These are phyloP conservation scores for Cladosporium sp. DNA, from an alignment of 2,329 filamentous ascomycete species.

Conservation along the genomic window DNA sequence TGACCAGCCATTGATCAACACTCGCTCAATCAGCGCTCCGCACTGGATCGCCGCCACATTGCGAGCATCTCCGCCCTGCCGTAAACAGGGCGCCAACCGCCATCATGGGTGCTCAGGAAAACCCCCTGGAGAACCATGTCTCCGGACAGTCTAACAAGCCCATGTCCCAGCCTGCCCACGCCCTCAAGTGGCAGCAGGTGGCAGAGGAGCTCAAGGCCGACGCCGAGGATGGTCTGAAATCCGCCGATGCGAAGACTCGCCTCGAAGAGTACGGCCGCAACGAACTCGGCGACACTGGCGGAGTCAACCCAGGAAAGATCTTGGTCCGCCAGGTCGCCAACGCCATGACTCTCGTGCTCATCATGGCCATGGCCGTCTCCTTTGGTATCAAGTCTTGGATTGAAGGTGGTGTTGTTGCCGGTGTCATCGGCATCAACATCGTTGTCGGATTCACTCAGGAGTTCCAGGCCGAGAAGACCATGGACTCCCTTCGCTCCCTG, in stretches of 20 bases:
- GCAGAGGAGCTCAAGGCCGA: slow-evolving; percentile 57
- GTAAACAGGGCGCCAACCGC: slow-evolving; percentile 8
- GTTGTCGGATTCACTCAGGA: slow-evolving; percentile 44
- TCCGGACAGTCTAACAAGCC: slow-evolving; percentile 45
- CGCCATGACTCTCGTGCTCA: slow-evolving; percentile 66
- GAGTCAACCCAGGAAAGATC: slow-evolving; percentile 67
- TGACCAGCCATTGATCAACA: slow-evolving; percentile 4
- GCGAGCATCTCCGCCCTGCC: slow-evolving; percentile 1
- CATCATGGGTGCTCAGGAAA: slow-evolving; percentile 3
- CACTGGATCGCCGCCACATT: slow-evolving; percentile 7
- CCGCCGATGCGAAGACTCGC: slow-evolving; percentile 54
- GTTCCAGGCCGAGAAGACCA: slow-evolving; percentile 46
- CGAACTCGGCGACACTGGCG: slow-evolving; percentile 64
- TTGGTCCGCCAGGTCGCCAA: slow-evolving; percentile 68
- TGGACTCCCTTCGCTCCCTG: slow-evolving; percentile 44
- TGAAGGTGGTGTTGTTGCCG: slow-evolving; percentile 45
- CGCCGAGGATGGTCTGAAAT: slow-evolving; percentile 61
- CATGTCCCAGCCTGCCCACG: slow-evolving; percentile 59
- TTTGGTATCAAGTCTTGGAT: slow-evolving; percentile 45
- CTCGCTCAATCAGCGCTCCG: neutral
- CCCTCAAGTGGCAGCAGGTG: slow-evolving; percentile 51
- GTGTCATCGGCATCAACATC: slow-evolving; percentile 43
- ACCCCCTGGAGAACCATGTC: slow-evolving; percentile 20
- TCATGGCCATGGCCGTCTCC: slow-evolving; percentile 45
- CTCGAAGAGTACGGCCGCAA: slow-evolving; percentile 61